Base-by-base conservation (phyloP, 176 grass and related monocot species). In the Cocos nucifera region DNA sequence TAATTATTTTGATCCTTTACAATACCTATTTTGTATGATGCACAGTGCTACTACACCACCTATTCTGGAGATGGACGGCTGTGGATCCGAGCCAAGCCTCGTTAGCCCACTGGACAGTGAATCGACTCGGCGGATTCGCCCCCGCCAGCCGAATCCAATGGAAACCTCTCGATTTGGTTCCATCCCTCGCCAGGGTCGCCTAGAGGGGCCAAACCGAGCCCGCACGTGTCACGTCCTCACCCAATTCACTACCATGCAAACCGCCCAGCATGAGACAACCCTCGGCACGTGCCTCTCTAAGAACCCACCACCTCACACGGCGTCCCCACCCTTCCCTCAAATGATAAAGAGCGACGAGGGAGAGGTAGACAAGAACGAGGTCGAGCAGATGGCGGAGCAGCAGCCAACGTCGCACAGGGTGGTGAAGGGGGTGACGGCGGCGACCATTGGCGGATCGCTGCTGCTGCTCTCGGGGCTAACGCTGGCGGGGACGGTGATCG, bases 391-490 rank as follows among this genome's bases (percentile, higher is more conserved):
- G 59, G 75, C 16, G 56, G 52, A 55, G 52, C 50, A 4, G 59
- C 73, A 86, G 3, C 27, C 29, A 39, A 19, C 9, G 61, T 22
- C 29, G 3, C 30, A 48, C 19, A 85, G 72, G 30, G 80, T 81
- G 1, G 44, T 87, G 54, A 96, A 87, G 83, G 79, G 80, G 0
- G 66, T 79, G 51, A 78, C 77, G 5, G 86, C 91, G 4, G 91
- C 86, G 39, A 71, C 72, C 7, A 61, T 67, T 4, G 86, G 83
- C 6, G 83, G 78, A 15, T 87, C 80, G 52, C 69, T 90, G 91
- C 78, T 96, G 67, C 65, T 90, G 61, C 72, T 96, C 18, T 87
- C 91, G 17, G 86, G 83, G 18, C 62, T 90, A 30, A 87, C 71
- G 67, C 65, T 96, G 18, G 80, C 78, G 1, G 75, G 80, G 59